Percentiles rank a stretch among this genome's conserved stretches.
phyloP scores from a whole-genome alignment of 768 basidiomycete species.

The Hygrophoropsis aurantiaca region DNA sequence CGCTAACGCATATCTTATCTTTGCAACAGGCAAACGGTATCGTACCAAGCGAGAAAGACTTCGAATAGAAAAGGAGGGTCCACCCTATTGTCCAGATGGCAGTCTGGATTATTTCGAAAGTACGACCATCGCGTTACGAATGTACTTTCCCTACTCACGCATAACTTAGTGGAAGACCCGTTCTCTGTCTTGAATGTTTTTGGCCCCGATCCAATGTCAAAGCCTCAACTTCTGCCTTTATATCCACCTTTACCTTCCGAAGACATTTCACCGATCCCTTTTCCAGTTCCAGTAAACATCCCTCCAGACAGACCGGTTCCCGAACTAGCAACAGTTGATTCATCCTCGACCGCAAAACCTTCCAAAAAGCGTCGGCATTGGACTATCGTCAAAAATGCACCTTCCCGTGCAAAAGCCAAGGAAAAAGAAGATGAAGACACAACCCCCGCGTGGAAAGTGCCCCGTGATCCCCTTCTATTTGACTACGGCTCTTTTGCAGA shows the following conservation, averaged over 20 bases:
- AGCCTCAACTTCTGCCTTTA: slow-evolving; percentile 58
- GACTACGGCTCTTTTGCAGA: slow-evolving; percentile 67
- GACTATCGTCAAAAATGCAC: slow-evolving; percentile 53
- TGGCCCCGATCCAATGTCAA: slow-evolving; percentile 55
- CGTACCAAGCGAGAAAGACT: slow-evolving; percentile 80
- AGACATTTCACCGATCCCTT: slow-evolving; percentile 14
- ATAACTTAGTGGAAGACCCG: slow-evolving; percentile 70
- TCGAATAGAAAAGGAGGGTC: slow-evolving; percentile 75
- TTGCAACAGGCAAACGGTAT: slow-evolving; percentile 72
- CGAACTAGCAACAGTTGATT: slow-evolving; percentile 12
- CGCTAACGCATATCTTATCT: no score
- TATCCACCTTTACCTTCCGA: slow-evolving; percentile 42
- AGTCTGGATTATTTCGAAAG: slow-evolving; percentile 75
- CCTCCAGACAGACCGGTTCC: slow-evolving; percentile 18
- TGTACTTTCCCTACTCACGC: slow-evolving; percentile 5
- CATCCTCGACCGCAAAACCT: slow-evolving; percentile 7
- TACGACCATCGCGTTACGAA: slow-evolving; percentile 31
- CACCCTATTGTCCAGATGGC: slow-evolving; percentile 70
- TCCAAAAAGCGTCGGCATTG: slow-evolving; percentile 53
- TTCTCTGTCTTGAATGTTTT: slow-evolving; percentile 66
- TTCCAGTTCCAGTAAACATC: slow-evolving; percentile 28
- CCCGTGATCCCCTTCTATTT: slow-evolving; percentile 50
- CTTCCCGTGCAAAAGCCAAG: slow-evolving; percentile 46
- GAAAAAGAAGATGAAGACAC: slow-evolving; percentile 52
- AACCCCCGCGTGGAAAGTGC: slow-evolving; percentile 43